Percentiles rank a stretch among this genome's conserved stretches.
phyloP scores from a whole-genome alignment of 208 protist species.

The Trichomonas vaginalis region DNA sequence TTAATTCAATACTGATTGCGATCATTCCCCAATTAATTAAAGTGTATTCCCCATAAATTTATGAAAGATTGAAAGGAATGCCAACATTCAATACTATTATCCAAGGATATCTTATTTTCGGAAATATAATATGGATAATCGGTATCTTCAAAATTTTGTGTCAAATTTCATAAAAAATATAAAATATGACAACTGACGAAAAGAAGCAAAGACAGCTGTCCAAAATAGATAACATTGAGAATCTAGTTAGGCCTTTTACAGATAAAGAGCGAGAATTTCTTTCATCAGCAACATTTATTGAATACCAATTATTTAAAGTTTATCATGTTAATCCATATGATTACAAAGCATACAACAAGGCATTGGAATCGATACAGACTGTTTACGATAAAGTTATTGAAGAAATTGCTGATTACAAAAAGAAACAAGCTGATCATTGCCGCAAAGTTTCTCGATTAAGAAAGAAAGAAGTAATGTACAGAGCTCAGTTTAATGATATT shows the following conservation, averaged over 20 bases:
- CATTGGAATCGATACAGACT: not conserved
- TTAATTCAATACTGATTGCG: not conserved
- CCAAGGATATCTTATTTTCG: too few species aligned
- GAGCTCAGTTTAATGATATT: not conserved
- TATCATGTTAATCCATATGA: not conserved
- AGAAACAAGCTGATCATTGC: not conserved
- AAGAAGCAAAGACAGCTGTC: too few species aligned
- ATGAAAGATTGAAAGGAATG: too few species aligned
- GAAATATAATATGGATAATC: too few species aligned
- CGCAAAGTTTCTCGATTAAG: not conserved
- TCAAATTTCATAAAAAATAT: too few species aligned
- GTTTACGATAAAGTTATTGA: not conserved
- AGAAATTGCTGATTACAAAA: not conserved
- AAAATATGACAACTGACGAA: too few species aligned
- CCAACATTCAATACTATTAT: too few species aligned
- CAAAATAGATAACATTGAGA: not conserved
- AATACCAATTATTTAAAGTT: not conserved
- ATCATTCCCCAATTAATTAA: too few species aligned
- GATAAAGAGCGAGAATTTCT: not conserved
- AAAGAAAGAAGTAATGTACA: not conserved
- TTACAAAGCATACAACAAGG: not conserved
- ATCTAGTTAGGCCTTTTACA: not conserved
- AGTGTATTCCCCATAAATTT: too few species aligned
- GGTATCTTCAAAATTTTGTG: too few species aligned
- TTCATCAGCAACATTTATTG: not conserved